phyloP scores from a whole-genome alignment of 2,329 filamentous ascomycete genomes.

The Mycogone perniciosa region DNA sequence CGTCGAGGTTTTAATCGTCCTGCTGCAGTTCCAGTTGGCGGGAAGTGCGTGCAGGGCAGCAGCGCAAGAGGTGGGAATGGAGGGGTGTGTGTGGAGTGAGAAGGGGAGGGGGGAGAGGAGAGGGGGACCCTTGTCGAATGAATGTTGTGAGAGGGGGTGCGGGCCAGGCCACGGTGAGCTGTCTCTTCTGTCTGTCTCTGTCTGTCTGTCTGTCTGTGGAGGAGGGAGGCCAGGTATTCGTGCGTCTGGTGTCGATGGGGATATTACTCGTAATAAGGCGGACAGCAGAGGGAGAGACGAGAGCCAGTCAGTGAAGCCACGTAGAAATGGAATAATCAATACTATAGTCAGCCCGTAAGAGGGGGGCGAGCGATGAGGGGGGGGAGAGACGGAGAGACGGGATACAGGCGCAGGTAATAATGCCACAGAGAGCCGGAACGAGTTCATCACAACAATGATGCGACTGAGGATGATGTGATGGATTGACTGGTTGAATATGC shows the following conservation, averaged over 20 bases:
- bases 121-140: background rate
- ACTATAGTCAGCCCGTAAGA: background rate
- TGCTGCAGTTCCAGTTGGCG: conserved; percentile 12
- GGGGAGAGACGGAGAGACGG: background rate
- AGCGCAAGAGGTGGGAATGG: conserved; percentile 6
- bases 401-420: background rate
- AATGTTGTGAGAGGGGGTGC: background rate
- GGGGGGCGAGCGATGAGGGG: conserved; percentile 7
- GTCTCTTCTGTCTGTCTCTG: background rate
- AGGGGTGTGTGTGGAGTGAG: conserved; percentile 5
- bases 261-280: too few relatives aligned
- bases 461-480: too few relatives aligned
- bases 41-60: conserved; percentile 16
- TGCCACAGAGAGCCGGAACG: too few relatives aligned
- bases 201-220: too few relatives aligned
- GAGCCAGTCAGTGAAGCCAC: too few relatives aligned
- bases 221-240: too few relatives aligned
- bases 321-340: too few relatives aligned
- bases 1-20: conserved; percentile 19
- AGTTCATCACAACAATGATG: too few relatives aligned
- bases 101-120: background rate
- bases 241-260: too few relatives aligned
- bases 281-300: too few relatives aligned
- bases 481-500: background rate
- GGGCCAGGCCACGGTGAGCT: background rate